These are phyloP conservation scores for Trichoderma sp. DNA, from an alignment of 2,329 filamentous ascomycete species.

Conservation along the genomic window DNA sequence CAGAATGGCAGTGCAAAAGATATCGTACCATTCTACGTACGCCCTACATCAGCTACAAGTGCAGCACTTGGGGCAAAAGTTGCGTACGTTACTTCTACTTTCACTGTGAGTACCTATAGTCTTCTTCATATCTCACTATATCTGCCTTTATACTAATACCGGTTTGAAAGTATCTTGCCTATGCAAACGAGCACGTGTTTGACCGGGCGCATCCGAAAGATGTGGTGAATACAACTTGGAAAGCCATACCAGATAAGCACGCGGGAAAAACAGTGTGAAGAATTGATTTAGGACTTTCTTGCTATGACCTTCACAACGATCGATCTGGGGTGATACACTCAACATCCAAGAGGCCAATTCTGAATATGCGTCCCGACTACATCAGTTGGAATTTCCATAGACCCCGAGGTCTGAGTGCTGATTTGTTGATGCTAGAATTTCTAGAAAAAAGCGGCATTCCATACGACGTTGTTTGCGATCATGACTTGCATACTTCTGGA, in stretches of 20 bases:
- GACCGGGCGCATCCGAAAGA: neutral
- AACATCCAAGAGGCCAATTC: neutral
- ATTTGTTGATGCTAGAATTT: neutral
- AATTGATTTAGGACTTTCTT: neutral
- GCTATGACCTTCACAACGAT: neutral
- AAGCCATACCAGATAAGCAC: neutral
- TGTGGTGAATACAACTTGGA: neutral
- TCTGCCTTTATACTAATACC: neutral
- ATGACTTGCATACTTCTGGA: neutral
- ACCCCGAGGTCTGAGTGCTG: neutral
- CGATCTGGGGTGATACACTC: neutral
- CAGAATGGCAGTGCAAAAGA: neutral
- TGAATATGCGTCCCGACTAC: neutral
- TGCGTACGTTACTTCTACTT: neutral
- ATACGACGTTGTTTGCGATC: neutral
- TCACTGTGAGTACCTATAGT: neutral
- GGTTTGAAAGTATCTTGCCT: neutral
- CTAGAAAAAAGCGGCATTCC: neutral
- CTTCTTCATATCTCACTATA: too few relatives aligned
- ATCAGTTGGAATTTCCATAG: neutral
- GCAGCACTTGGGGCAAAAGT: neutral
- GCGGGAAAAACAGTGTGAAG: neutral
- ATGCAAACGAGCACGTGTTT: constrained; percentile 5
- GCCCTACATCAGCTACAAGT: neutral
- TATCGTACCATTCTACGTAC: neutral